Conservation (phyloP, 2,329 filamentous ascomycete species). For the Arthrobotrys sinensis region DNA sequence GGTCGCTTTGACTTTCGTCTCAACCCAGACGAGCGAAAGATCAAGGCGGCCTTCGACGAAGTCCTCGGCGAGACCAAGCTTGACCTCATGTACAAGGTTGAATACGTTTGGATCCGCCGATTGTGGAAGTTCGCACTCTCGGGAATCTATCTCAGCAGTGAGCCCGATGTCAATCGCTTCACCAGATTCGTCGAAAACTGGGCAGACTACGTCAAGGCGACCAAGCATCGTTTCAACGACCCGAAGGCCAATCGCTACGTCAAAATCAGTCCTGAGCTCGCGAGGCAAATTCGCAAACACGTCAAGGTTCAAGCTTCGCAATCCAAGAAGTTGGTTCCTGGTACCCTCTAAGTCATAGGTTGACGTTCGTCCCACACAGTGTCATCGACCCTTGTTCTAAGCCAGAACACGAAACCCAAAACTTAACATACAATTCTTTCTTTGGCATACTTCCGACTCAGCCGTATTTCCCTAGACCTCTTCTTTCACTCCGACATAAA, state of each 20-base stretch:
- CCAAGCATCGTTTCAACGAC: conserved; percentile 30
- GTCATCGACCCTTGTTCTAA: too few species aligned
- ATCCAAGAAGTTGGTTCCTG: not conserved
- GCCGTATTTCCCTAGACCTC: not conserved
- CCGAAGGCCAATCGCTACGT: conserved; percentile 28
- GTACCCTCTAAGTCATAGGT: not conserved
- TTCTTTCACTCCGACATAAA: too few species aligned
- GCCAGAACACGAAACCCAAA: too few species aligned
- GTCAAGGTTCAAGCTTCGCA: not conserved
- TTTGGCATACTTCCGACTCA: too few species aligned
- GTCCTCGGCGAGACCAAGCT: conserved; percentile 15
- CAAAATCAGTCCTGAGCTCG: conserved; percentile 7
- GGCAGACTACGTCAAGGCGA: conserved; percentile 27
- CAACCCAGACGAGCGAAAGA: conserved; percentile 47
- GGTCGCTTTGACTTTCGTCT: conserved; percentile 50
- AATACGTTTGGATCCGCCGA: conserved; percentile 55
- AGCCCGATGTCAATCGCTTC: conserved; percentile 29
- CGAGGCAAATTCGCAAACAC: not conserved
- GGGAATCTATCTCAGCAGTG: conserved; percentile 16
- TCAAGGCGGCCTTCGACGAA: conserved; percentile 44
- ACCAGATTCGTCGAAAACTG: conserved; percentile 44
- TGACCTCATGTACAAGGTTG: conserved; percentile 51
- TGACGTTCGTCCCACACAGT: too few species aligned
- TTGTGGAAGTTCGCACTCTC: conserved; percentile 52
- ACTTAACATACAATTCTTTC: too few species aligned